Conservation (phyloP, 192 early-diverging fungal genomes). For the Backusella liffmaniae region DNA sequence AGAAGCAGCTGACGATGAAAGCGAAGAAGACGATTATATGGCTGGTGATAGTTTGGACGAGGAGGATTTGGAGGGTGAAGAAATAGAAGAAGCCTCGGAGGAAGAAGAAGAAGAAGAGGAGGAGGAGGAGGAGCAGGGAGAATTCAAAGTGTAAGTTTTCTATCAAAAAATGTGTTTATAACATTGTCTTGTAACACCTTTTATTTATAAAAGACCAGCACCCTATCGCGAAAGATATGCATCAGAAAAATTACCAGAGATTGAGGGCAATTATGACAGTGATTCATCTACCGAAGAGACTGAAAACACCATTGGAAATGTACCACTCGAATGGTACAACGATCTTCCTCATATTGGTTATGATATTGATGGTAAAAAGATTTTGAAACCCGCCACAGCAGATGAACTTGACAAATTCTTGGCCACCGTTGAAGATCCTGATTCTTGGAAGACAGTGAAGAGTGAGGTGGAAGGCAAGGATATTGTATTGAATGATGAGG, state of each 20-base stretch:
- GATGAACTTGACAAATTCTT: conserved; percentile 96
- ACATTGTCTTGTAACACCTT: neutral
- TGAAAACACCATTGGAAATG: conserved; percentile 90
- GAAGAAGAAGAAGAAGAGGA: conserved; percentile 22
- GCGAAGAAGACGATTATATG: conserved; percentile 48
- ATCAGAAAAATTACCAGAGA: conserved; percentile 67
- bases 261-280: conserved; percentile 90
- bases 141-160: conserved; percentile 12
- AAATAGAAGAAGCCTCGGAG: conserved; percentile 35
- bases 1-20: conserved; percentile 47
- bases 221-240: conserved; percentile 9
- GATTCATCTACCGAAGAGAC: conserved; percentile 92
- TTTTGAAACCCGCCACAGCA: conserved; percentile 81
- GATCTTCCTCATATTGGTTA: conserved; percentile 98
- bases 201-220: neutral
- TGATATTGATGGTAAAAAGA: conserved; percentile 89
- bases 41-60: conserved; percentile 46
- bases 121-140: conserved; percentile 17
- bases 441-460: conserved; percentile 85
- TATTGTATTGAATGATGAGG: conserved; percentile 82
- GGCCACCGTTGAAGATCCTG: conserved; percentile 87
- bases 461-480: conserved; percentile 81
- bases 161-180: neutral
- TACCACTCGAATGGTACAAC: conserved; percentile 97
- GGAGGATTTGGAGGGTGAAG: conserved; percentile 40